phyloP scores from a whole-genome alignment of 371 early-diverging fungal genomes.

The Mucor ambiguus region DNA sequence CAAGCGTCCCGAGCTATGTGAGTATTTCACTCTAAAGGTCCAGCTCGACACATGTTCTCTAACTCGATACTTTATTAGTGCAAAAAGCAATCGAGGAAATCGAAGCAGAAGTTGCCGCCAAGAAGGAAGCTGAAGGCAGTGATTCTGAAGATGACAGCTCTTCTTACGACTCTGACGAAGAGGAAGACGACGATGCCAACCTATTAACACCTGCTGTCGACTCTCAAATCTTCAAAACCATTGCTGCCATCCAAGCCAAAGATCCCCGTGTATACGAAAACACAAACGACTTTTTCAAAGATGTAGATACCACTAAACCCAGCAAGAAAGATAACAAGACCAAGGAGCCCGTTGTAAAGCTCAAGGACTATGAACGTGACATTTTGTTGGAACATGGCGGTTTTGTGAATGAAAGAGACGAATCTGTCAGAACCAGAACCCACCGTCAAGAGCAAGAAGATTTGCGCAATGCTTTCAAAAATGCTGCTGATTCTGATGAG shows the following conservation, averaged over 20 bases:
- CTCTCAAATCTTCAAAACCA: slow-evolving; percentile 89
- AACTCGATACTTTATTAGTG: slow-evolving; percentile 5
- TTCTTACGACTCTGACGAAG: slow-evolving; percentile 39
- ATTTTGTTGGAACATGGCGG: slow-evolving; percentile 75
- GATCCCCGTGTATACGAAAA: slow-evolving; percentile 87
- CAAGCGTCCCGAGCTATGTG: slow-evolving; percentile 27
- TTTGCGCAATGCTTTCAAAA: slow-evolving; percentile 75
- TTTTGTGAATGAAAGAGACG: slow-evolving; percentile 59
- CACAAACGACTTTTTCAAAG: slow-evolving; percentile 72
- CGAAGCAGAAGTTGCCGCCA: slow-evolving; percentile 26
- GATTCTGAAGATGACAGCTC: slow-evolving; percentile 18
- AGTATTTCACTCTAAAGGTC: not conserved
- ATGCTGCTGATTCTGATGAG: slow-evolving; percentile 41
- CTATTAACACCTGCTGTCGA: slow-evolving; percentile 89
- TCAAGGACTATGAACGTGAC: slow-evolving; percentile 74
- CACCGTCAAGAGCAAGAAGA: slow-evolving; percentile 84
- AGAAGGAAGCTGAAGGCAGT: not conserved
- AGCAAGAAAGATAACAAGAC: slow-evolving; percentile 62
- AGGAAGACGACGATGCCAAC: slow-evolving; percentile 89
- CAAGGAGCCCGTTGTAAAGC: slow-evolving; percentile 35
- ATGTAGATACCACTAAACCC: slow-evolving; percentile 60
- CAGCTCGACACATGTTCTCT: not conserved
- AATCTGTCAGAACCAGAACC: slow-evolving; percentile 49
- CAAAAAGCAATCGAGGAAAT: slow-evolving; percentile 27
- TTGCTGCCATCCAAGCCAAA: slow-evolving; percentile 76